A percentile compares a stretch with the other conserved stretches of the same genome.
Conservation (phyloP, 1,284 basidiomycete species). For the Ustilago bromivora region DNA sequence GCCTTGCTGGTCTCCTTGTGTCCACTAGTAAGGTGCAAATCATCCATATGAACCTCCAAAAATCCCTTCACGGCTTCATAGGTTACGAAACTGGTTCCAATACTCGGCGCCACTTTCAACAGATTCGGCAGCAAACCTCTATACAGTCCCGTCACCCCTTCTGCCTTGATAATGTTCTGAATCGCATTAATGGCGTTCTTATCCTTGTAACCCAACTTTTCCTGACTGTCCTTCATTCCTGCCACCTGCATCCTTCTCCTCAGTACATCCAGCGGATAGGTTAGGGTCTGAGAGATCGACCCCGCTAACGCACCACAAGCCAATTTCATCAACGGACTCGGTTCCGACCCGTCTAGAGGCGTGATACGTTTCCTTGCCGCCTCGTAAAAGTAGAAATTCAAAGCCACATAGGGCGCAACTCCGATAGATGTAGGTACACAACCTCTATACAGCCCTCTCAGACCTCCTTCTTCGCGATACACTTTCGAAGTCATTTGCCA, state of each 20-base stretch:
- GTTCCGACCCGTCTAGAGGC: slow-evolving; percentile 58
- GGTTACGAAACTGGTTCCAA: slow-evolving; percentile 63
- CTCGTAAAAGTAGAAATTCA: slow-evolving; percentile 69
- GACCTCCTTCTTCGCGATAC: slow-evolving; percentile 88
- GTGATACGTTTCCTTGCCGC: slow-evolving; percentile 61
- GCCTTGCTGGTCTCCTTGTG: slow-evolving; percentile 19
- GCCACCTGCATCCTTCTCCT: slow-evolving; percentile 95
- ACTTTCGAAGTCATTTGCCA: slow-evolving; percentile 89
- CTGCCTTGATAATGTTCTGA: slow-evolving; percentile 77
- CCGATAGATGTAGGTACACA: slow-evolving; percentile 87
- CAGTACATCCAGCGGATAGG: slow-evolving; percentile 94
- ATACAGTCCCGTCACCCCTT: slow-evolving; percentile 83
- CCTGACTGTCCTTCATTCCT: slow-evolving; percentile 78
- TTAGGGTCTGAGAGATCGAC: slow-evolving; percentile 88
- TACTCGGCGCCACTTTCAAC: slow-evolving; percentile 75
- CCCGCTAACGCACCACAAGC: slow-evolving; percentile 73
- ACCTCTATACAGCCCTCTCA: slow-evolving; percentile 87
- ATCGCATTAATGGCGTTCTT: slow-evolving; percentile 77
- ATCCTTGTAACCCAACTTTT: slow-evolving; percentile 78
- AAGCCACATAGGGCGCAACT: slow-evolving; percentile 86
- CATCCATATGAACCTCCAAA: slow-evolving; percentile 46
- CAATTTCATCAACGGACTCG: slow-evolving; percentile 67
- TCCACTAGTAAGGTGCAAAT: slow-evolving; percentile 14
- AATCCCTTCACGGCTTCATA: slow-evolving; percentile 60
- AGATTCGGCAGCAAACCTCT: slow-evolving; percentile 92